phyloP scores from a whole-genome alignment of 257 asterid genomes.

The Solanum sitiens region DNA sequence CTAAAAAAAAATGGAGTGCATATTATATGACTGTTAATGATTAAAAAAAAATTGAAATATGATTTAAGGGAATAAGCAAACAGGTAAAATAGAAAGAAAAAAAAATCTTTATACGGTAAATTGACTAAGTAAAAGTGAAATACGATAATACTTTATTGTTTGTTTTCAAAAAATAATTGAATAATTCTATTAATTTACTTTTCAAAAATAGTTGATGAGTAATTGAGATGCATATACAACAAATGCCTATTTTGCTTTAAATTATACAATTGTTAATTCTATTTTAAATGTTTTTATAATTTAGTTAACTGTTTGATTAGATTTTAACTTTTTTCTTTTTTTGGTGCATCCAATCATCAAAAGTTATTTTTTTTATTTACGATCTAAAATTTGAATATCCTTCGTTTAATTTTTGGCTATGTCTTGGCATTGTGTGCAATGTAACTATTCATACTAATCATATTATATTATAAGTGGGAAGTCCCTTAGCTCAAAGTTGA shows the following conservation, averaged over 20 bases:
- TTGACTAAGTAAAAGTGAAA: not conserved
- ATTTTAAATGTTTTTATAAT: not conserved
- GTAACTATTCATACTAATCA: not conserved
- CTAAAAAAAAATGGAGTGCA: not conserved
- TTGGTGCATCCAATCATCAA: not conserved
- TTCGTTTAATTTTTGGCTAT: not conserved
- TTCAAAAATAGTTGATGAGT: not conserved
- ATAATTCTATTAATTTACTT: not conserved
- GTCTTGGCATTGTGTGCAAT: not conserved
- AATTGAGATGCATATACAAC: not conserved
- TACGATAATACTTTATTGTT: too few relatives aligned
- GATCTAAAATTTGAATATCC: not conserved
- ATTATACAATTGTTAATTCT: not conserved
- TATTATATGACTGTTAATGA: not conserved
- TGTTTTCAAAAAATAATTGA: not conserved
- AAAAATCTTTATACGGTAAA: too few relatives aligned
- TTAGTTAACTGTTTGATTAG: not conserved
- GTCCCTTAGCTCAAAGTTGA: too few relatives aligned
- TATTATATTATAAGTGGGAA: too few relatives aligned
- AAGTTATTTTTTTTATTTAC: too few relatives aligned
- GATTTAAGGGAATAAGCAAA: not conserved
- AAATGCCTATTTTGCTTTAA: not conserved
- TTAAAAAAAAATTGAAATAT: not conserved
- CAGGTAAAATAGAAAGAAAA: not conserved
- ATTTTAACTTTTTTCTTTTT: too few relatives aligned